Conservation (phyloP, 2,329 filamentous ascomycete genomes). For the Calycina marina region DNA sequence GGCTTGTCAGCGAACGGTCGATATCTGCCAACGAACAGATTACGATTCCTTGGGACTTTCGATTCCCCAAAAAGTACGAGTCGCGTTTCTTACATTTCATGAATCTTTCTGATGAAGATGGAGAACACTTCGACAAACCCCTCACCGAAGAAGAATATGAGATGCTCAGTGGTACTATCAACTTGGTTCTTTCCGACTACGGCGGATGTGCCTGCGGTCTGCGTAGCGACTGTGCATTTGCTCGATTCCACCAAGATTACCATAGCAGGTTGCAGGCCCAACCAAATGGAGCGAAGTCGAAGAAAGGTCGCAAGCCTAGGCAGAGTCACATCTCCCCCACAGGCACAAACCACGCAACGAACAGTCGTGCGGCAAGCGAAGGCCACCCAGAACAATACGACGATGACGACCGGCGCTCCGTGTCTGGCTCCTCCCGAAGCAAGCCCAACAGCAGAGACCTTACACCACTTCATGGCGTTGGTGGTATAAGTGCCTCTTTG, state of each 20-base stretch:
- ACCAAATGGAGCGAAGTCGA: constrained; percentile 22
- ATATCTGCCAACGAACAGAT: constrained; percentile 52
- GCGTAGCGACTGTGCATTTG: constrained; percentile 47
- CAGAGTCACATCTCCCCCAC: constrained; percentile 41
- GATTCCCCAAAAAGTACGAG: constrained; percentile 38
- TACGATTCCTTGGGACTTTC: constrained; percentile 55
- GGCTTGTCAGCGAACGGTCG: constrained; percentile 69
- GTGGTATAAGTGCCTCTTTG: constrained; percentile 36
- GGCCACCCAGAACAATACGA: constrained; percentile 38
- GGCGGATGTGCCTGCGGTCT: constrained; percentile 65
- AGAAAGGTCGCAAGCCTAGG: constrained; percentile 33
- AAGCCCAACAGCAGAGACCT: constrained; percentile 53
- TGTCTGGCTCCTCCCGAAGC: constrained; percentile 38
- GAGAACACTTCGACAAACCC: constrained; percentile 17
- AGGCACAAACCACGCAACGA: constrained; percentile 45
- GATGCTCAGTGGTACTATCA: constrained; percentile 48
- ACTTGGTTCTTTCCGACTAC: constrained; percentile 59
- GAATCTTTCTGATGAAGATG: constrained; percentile 42
- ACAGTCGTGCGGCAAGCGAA: constrained; percentile 50
- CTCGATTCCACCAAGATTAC: constrained; percentile 46
- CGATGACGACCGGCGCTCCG: constrained; percentile 37
- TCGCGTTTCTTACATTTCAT: constrained; percentile 42
- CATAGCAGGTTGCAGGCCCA: constrained; percentile 34
- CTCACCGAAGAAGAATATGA: constrained; percentile 41
- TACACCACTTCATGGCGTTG: constrained; percentile 37